phyloP scores from a whole-genome alignment of 768 basidiomycete species.

The Trametes elegans region DNA sequence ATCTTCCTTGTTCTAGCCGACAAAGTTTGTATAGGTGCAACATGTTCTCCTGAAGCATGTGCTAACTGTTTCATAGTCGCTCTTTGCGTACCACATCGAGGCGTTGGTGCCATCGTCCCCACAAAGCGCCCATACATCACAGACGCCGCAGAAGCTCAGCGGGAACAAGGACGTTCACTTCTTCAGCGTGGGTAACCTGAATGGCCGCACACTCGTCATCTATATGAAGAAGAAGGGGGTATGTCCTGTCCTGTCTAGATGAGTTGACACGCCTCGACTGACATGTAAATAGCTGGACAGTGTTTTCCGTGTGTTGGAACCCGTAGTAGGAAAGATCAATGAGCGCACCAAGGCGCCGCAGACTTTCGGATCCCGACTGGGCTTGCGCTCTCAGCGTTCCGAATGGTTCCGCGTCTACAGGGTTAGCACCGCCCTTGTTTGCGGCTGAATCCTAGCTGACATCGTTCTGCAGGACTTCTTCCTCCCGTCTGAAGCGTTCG shows the following conservation, averaged over 20 bases:
- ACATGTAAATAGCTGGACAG: conserved; percentile 60
- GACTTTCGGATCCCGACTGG: conserved; percentile 69
- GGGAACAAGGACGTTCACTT: conserved; percentile 92
- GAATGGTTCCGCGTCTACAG: conserved; percentile 97
- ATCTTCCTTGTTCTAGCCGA: conserved; percentile 95
- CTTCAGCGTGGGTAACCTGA: conserved; percentile 89
- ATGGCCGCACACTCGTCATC: conserved; percentile 85
- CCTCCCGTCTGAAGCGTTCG: conserved; percentile 87
- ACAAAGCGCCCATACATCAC: conserved; percentile 60
- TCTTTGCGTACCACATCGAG: conserved; percentile 95
- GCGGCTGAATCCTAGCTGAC: no score
- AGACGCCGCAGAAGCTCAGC: conserved; percentile 88
- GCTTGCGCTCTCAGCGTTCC: conserved; percentile 75
- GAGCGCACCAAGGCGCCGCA: conserved; percentile 70
- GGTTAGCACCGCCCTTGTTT: no score
- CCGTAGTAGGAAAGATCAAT: conserved; percentile 86
- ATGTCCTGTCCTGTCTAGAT: conserved; percentile 20
- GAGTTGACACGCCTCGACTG: not conserved
- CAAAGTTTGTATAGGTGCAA: conserved; percentile 48
- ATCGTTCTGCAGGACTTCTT: conserved; percentile 66
- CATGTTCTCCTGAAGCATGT: not conserved
- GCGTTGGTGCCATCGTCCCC: conserved; percentile 89
- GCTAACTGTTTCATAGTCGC: conserved; percentile 45
- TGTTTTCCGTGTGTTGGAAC: conserved; percentile 96
- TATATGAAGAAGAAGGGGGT: conserved; percentile 96